Conservation (phyloP, 139 green algal species). For the Chlamydomonas urium region DNA sequence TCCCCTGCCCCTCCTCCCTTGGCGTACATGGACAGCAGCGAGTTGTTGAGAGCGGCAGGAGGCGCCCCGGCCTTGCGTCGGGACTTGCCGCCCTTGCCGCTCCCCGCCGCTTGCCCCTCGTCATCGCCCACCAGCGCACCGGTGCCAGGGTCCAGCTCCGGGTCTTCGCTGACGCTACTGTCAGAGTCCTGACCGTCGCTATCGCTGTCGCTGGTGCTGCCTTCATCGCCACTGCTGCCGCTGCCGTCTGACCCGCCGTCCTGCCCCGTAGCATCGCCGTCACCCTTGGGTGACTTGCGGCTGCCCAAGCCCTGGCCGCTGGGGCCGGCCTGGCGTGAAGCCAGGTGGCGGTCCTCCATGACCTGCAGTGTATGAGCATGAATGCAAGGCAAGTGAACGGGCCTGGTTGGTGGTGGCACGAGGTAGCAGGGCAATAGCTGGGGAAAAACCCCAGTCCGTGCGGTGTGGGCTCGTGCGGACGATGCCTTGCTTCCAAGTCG, state of each 20-base stretch:
- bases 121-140: constrained; percentile 2
- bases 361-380: not conserved
- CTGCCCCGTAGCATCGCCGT: not conserved
- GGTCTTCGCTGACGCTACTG: constrained; percentile 16
- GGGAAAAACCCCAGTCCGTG: not conserved
- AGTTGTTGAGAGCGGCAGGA: constrained; percentile 41
- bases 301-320: not conserved
- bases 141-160: constrained; percentile 9
- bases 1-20: constrained; percentile 5
- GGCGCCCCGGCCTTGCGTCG: too few species aligned
- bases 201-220: constrained; percentile 8
- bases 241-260: not conserved
- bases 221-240: constrained; percentile 1
- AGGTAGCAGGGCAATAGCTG: not conserved
- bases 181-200: not conserved
- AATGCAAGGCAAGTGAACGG: not conserved
- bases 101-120: too few species aligned
- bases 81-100: too few species aligned
- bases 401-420: not conserved
- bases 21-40: constrained; percentile 57
- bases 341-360: constrained; percentile 14
- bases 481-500: not conserved
- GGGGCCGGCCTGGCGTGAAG: not conserved
- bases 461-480: not conserved
- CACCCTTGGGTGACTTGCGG: not conserved